Conservation (phyloP, 495 filamentous ascomycete genomes). For the Trichoderma virens region DNA sequence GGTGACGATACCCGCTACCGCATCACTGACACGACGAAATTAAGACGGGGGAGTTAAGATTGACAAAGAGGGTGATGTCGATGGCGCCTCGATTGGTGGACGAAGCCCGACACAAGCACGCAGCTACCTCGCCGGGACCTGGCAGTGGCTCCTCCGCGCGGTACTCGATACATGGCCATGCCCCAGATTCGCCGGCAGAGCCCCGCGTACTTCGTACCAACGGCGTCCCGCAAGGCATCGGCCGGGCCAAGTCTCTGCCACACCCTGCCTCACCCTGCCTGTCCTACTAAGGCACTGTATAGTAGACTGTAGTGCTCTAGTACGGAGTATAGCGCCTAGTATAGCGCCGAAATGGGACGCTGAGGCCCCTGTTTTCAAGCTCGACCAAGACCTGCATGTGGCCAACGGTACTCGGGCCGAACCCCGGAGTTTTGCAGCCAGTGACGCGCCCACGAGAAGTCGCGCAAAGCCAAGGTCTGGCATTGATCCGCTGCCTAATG, state of each 20-base stretch:
- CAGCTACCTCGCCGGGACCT: neutral
- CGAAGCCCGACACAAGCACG: neutral
- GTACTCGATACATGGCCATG: neutral
- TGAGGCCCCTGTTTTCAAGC: neutral
- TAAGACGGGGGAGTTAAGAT: neutral
- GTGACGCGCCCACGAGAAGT: neutral
- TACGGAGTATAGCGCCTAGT: too few species aligned
- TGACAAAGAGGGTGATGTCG: neutral
- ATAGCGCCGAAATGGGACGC: neutral
- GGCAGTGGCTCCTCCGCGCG: neutral
- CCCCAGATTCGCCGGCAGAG: neutral
- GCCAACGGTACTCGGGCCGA: conserved; percentile 6
- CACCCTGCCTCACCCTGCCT: neutral
- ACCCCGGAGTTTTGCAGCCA: conserved; percentile 9
- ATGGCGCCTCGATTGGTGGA: neutral
- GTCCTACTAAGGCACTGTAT: too few species aligned
- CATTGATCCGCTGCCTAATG: neutral
- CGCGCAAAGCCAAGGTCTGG: neutral
- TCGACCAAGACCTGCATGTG: neutral
- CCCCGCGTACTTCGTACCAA: neutral
- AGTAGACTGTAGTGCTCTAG: too few species aligned
- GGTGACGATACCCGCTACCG: neutral
- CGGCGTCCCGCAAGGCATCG: neutral
- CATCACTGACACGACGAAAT: neutral
- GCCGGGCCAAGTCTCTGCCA: neutral